Conservation (phyloP, 1,284 basidiomycete genomes). For the Butyriboletus appendiculatus region DNA sequence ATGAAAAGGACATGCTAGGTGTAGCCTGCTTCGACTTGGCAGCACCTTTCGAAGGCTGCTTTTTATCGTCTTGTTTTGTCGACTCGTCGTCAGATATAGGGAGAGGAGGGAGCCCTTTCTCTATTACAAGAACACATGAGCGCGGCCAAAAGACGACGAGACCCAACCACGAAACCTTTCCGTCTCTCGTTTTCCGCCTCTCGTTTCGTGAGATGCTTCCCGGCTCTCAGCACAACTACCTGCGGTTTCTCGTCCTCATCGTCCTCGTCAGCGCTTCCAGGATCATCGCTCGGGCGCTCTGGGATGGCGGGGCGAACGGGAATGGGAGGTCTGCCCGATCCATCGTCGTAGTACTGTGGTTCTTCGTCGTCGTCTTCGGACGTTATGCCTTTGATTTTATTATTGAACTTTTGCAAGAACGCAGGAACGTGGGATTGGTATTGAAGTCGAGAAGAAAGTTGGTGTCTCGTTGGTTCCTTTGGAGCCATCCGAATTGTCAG, state of each 20-base stretch:
- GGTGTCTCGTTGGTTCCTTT: conserved; percentile 66
- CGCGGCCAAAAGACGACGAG: background rate
- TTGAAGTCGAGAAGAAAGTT: conserved; percentile 62
- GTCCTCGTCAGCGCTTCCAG: conserved; percentile 75
- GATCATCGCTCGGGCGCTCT: conserved; percentile 67
- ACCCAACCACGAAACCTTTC: conserved; percentile 53
- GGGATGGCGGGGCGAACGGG: conserved; percentile 74
- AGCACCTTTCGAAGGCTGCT: conserved; percentile 11
- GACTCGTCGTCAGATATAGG: conserved; percentile 24
- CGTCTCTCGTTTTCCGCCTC: conserved; percentile 79
- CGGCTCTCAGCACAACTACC: conserved; percentile 81
- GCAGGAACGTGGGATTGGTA: conserved; percentile 55
- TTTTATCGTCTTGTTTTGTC: conserved; percentile 5
- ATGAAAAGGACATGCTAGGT: conserved; percentile 45
- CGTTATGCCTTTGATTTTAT: conserved; percentile 53
- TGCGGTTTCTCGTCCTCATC: conserved; percentile 80
- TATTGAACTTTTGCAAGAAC: conserved; percentile 62
- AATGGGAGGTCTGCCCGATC: conserved; percentile 70
- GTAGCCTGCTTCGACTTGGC: conserved; percentile 21
- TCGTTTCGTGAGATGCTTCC: conserved; percentile 75
- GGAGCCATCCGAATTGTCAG: conserved; percentile 44
- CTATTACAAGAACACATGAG: conserved; percentile 32
- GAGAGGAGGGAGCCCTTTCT: conserved; percentile 52
- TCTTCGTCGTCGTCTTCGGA: conserved; percentile 40
- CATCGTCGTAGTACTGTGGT: conserved; percentile 50